These are phyloP conservation scores for Phellopilus nigrolimitatus DNA, from an alignment of 1,284 basidiomycete species.

Conservation along the genomic window DNA sequence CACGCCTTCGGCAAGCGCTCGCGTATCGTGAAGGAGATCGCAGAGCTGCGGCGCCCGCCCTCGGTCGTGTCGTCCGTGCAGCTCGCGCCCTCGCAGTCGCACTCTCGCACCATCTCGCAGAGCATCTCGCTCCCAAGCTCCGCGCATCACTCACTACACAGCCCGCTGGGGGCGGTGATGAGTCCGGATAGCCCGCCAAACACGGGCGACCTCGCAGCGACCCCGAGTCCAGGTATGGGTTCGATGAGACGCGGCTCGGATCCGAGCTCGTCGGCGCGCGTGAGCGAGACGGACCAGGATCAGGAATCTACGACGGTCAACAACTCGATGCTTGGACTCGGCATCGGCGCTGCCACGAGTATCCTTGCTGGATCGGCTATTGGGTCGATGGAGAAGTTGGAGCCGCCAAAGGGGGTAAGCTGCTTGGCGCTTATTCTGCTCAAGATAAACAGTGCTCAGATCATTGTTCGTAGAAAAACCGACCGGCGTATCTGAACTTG, in stretches of 20 bases:
- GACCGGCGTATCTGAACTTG: conserved; percentile 43
- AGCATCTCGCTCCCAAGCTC: conserved; percentile 21
- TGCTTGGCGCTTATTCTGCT: neutral
- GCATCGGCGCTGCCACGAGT: conserved; percentile 20
- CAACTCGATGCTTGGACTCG: conserved; percentile 28
- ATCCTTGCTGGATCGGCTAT: conserved; percentile 1
- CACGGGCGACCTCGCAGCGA: conserved; percentile 29
- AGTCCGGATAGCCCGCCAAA: conserved; percentile 40
- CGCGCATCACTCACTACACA: conserved; percentile 18
- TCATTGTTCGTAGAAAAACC: conserved; percentile 30
- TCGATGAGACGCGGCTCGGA: conserved; percentile 30
- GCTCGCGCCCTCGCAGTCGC: too few species aligned
- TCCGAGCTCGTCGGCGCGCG: conserved; percentile 24
- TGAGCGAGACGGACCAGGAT: conserved; percentile 13
- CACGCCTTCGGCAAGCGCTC: conserved; percentile 91
- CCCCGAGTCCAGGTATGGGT: conserved; percentile 14
- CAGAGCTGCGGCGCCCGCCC: conserved; percentile 75
- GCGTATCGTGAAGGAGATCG: conserved; percentile 92
- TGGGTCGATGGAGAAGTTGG: conserved; percentile 14
- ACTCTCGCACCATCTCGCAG: conserved; percentile 40
- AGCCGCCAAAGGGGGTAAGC: conserved; percentile 15
- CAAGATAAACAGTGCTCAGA: neutral
- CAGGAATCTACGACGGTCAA: conserved; percentile 17
- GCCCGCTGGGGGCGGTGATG: conserved; percentile 22
- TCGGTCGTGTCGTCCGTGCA: conserved; percentile 32